A percentile compares a stretch with the other conserved stretches of the same genome.
Evolutionary conservation across 331 rosid genomes (phyloP).

Genomic region (Saraca asoca): DNA sequence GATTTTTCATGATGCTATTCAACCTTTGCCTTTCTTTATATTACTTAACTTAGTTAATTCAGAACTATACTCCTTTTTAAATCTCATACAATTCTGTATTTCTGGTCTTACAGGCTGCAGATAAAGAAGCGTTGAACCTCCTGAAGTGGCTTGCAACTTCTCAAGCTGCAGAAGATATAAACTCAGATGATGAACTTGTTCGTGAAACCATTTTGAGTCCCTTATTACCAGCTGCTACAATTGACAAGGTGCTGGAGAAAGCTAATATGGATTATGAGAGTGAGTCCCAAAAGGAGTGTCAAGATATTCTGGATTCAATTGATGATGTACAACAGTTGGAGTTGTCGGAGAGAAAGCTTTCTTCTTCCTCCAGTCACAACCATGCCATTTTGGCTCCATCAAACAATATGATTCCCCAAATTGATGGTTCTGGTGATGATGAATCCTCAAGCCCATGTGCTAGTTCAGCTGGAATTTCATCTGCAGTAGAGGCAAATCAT

Average conservation of each 20-base stretch:
- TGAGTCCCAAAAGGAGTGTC: conserved; percentile 87
- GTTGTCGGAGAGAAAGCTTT: conserved; percentile 42
- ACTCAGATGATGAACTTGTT: conserved; percentile 89
- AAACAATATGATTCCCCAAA: conserved; percentile 56
- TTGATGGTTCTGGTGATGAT: conserved; percentile 71
- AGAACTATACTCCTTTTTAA: conserved; percentile 7
- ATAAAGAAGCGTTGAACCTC: conserved; percentile 71
- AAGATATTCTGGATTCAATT: conserved; percentile 90
- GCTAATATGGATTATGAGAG: conserved; percentile 71
- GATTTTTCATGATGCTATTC: conserved; percentile 28
- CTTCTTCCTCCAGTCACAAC: conserved; percentile 34
- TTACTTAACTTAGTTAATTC: conserved; percentile 3
- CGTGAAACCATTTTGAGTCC: conserved; percentile 79
- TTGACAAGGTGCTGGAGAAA: conserved; percentile 74
- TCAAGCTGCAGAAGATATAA: conserved; percentile 73
- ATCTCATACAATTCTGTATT: conserved; percentile 32
- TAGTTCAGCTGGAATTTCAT: conserved; percentile 47
- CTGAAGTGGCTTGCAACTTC: conserved; percentile 86
- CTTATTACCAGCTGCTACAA: conserved; percentile 66
- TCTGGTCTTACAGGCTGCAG: conserved; percentile 58
- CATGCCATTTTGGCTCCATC: conserved; percentile 38
- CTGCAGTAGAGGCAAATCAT: conserved; percentile 38
- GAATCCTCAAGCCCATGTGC: conserved; percentile 46
- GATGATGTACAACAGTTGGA: conserved; percentile 60
- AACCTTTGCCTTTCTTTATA: conserved; percentile 20